phyloP scores from a whole-genome alignment of 148 eudicot species.

The Fagopyrum esculentum region DNA sequence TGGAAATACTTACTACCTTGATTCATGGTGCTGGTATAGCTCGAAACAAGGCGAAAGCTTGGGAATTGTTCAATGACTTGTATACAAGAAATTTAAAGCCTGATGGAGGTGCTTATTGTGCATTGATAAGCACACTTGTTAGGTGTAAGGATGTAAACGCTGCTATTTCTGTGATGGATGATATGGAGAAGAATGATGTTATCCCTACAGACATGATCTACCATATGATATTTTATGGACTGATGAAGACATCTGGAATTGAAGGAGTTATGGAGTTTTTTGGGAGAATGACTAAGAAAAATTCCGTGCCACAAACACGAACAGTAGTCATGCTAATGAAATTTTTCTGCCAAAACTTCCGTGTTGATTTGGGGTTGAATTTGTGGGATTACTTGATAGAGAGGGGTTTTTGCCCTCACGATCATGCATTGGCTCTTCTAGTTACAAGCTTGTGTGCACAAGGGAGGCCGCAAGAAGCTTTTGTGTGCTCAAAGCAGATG shows the following conservation, averaged over 20 bases:
- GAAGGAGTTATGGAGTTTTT: conserved; percentile 48
- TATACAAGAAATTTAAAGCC: conserved; percentile 37
- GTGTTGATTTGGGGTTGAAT: conserved; percentile 51
- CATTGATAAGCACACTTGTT: conserved; percentile 57
- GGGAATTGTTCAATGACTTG: conserved; percentile 62
- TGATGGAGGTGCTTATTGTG: conserved; percentile 75
- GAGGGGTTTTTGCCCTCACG: conserved; percentile 76
- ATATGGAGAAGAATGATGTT: conserved; percentile 56
- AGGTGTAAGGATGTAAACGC: conserved; percentile 45
- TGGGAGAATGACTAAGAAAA: conserved; percentile 39
- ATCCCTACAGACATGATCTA: conserved; percentile 57
- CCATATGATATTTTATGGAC: conserved; percentile 59
- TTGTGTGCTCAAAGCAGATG: conserved; percentile 65
- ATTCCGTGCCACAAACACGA: conserved; percentile 61
- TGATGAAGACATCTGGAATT: conserved; percentile 43
- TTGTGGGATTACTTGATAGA: conserved; percentile 67
- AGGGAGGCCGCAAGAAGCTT: conserved; percentile 60
- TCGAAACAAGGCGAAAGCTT: conserved; percentile 47
- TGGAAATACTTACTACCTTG: conserved; percentile 72
- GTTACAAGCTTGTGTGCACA: conserved; percentile 64
- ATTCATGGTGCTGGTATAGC: conserved; percentile 91
- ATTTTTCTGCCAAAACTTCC: conserved; percentile 51
- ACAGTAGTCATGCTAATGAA: conserved; percentile 87
- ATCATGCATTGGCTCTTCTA: conserved; percentile 73
- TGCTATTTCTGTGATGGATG: conserved; percentile 52